A percentile compares a stretch with the other conserved stretches of the same genome.
Conservation (phyloP, 2,329 filamentous ascomycete genomes). For the Alternaria conjuncta region DNA sequence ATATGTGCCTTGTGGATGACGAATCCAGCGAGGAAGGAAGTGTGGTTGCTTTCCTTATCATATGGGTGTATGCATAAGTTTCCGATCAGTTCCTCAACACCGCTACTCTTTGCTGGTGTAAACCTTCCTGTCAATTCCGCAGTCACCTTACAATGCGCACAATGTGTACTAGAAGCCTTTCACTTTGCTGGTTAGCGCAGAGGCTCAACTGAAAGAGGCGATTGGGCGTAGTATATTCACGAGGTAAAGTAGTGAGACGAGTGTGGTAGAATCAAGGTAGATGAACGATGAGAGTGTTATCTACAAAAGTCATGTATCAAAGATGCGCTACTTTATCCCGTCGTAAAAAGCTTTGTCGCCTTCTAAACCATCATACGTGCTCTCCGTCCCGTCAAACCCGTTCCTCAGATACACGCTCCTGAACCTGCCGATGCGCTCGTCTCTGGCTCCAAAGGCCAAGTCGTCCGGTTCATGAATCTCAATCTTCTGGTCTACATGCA, state of each 20-base stretch:
- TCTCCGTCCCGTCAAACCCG: constrained; percentile 27
- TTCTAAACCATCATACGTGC: background rate
- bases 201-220: background rate
- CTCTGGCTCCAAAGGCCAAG: constrained; percentile 21
- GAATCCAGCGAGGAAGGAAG: background rate
- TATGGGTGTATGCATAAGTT: background rate
- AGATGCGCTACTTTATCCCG: background rate
- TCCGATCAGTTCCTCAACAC: background rate
- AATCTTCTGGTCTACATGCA: constrained; percentile 33
- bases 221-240: background rate
- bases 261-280: background rate
- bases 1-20: background rate
- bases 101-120: background rate
- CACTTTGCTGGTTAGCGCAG: background rate
- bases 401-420: constrained; percentile 30
- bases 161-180: background rate
- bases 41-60: background rate
- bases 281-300: background rate
- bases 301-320: background rate
- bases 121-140: background rate
- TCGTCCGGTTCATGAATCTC: constrained; percentile 38
- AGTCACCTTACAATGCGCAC: background rate
- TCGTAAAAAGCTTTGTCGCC: background rate
- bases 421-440: constrained; percentile 25
- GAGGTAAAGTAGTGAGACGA: background rate